phyloP scores from a whole-genome alignment of 495 filamentous ascomycete species.

The Podospora anserina region DNA sequence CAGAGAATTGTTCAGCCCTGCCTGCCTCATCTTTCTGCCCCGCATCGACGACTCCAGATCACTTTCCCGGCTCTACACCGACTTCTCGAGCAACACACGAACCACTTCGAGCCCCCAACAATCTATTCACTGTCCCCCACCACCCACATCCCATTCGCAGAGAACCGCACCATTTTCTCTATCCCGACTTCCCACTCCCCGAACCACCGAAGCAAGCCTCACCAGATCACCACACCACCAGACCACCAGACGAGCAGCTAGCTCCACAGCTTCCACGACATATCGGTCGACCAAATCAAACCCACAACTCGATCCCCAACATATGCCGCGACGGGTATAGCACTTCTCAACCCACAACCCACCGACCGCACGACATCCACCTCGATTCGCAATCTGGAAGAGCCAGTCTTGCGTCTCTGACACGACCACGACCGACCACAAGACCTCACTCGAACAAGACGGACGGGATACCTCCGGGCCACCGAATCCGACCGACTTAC shows the following conservation, averaged over 20 bases:
- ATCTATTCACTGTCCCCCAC: background rate
- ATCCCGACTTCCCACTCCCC: background rate
- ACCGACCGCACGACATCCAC: background rate
- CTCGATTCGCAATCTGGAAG: background rate
- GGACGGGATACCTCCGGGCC: background rate
- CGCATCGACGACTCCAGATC: slow-evolving; percentile 15
- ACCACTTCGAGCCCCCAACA: background rate
- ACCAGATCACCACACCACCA: background rate
- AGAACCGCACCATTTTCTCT: background rate
- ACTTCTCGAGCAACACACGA: slow-evolving; percentile 2
- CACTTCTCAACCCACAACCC: background rate
- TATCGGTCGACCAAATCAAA: background rate
- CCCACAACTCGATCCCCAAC: background rate
- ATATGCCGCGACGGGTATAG: slow-evolving; percentile 5
- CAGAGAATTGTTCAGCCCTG: slow-evolving; percentile 16
- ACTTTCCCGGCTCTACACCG: background rate
- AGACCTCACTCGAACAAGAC: background rate
- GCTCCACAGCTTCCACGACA: background rate
- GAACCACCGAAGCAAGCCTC: background rate
- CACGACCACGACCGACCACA: background rate
- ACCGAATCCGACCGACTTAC: background rate
- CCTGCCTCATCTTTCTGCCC: slow-evolving; percentile 10
- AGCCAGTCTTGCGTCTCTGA: background rate
- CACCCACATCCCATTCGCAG: background rate
- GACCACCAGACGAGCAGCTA: background rate